Evolutionary conservation across 2,329 filamentous ascomycete species (phyloP), one percentile per base, ranked within the genome.

Genomic region (Fragosphaeria purpurea): DNA sequence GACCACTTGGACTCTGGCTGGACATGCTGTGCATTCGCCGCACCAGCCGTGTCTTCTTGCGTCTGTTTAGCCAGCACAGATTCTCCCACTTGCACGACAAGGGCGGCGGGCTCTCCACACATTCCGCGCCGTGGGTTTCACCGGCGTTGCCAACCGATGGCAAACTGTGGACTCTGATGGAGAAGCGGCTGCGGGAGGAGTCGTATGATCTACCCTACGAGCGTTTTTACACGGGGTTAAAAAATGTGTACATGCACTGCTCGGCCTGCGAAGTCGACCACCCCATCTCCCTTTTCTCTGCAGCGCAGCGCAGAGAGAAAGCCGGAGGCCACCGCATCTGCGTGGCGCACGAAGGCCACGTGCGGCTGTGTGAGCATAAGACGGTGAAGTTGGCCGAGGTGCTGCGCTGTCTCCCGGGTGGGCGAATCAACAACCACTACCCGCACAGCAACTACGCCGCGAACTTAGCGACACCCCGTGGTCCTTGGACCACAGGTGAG

Each of bases 361-460:
- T 48, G 9, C 47, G 47, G 7, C 40, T 48, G 32, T 48, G 47
- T 33, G 8, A 37, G 33, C 47, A 48, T 33, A 44, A 44, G 13
- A 44, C 40, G 9, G 41, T 44, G 7, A 33, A 32, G 4, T 9
- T 12, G 9, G 5, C 40, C 6, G 13, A 33, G 4, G 33, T 48
- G 9, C 30, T 13, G 11, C 2, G 4, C 22, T 22, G 38, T 12
- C 30, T 47, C 9, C 30, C 31, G 4, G 30, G 5, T 8, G 39
- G 30, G 39, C 39, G 46, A 6, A 41, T 47, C 7, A 4, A 35
- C 4, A 41, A 41, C 31, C 13, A 41, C 30, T 22, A 40, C 22
- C 12, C 8, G 9, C 44, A 39, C 3, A 10, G 8, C 34, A 10
- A 31, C 10, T 22, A 22, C 22, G 22, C 22, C 22, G 22, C 22